These are phyloP conservation scores for Penicillium glabrum DNA, from an alignment of 2,329 filamentous ascomycete genomes.

Conservation along the genomic window DNA sequence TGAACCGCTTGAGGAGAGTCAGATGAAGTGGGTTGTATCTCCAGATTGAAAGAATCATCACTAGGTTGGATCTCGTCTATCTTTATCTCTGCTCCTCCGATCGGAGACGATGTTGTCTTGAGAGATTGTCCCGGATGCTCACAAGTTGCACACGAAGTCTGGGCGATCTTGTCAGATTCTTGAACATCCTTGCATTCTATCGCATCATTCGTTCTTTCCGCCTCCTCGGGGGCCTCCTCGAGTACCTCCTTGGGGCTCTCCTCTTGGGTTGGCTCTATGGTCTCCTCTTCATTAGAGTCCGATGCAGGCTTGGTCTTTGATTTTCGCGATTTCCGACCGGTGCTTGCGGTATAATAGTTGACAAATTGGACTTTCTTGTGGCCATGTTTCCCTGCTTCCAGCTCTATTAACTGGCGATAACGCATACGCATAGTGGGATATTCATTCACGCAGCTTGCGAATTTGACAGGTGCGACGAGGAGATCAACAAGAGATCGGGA, in stretches of 20 bases:
- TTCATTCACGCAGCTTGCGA: constrained; percentile 77
- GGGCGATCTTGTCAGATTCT: neutral
- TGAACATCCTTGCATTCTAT: neutral
- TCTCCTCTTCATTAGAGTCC: neutral
- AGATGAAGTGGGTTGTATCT: neutral
- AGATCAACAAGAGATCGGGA: constrained; percentile 65
- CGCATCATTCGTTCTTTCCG: neutral
- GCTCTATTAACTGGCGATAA: constrained; percentile 66
- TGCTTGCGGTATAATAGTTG: constrained; percentile 86
- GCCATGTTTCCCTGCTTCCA: constrained; percentile 67
- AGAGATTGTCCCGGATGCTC: neutral
- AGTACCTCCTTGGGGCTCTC: too few species aligned
- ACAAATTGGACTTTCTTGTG: constrained; percentile 64
- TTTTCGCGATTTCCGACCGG: constrained; percentile 49
- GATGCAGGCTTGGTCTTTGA: constrained; percentile 35
- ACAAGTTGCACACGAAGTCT: neutral
- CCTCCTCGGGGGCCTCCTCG: neutral
- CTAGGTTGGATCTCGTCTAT: neutral
- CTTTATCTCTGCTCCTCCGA: neutral
- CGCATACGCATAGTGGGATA: constrained; percentile 67
- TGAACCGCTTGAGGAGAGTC: neutral
- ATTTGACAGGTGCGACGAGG: constrained; percentile 78
- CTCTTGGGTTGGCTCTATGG: neutral
- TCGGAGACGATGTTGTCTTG: neutral
- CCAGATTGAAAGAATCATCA: neutral